Conservation (phyloP, 192 early-diverging fungal genomes). For the Entophlyctis luteolus region DNA sequence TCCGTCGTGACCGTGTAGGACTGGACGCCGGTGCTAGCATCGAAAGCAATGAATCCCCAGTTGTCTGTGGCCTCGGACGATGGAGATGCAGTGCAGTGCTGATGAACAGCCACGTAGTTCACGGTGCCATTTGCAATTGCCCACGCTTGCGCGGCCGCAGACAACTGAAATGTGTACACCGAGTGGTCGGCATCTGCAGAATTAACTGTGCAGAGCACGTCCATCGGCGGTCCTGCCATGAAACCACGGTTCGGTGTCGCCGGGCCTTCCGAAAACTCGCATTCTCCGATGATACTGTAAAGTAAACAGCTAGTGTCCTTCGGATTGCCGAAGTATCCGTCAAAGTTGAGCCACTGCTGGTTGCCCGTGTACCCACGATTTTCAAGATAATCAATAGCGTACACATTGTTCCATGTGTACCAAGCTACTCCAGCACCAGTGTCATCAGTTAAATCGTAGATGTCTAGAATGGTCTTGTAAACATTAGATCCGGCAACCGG, state of each 20-base stretch:
- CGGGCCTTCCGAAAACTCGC: neutral
- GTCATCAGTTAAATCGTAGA: slow-evolving; percentile 9
- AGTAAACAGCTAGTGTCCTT: neutral
- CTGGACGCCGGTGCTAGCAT: neutral
- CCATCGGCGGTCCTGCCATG: neutral
- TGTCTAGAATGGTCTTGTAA: neutral
- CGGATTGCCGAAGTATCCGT: neutral
- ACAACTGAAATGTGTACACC: neutral
- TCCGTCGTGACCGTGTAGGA: neutral
- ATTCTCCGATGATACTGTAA: neutral
- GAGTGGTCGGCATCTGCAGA: neutral
- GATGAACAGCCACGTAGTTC: neutral
- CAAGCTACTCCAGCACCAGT: neutral
- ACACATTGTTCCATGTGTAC: slow-evolving; percentile 1
- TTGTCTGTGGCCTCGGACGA: neutral
- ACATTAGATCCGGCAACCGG: neutral
- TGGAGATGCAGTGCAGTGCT: neutral
- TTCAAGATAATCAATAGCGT: neutral
- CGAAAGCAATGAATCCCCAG: neutral
- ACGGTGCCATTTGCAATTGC: neutral
- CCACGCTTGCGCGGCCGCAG: neutral
- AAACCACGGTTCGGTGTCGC: neutral
- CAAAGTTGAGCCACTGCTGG: neutral
- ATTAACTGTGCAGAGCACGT: neutral
- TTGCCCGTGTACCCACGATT: slow-evolving; percentile 4